These are phyloP conservation scores for Exsudoporus frostii DNA, from an alignment of 768 basidiomycete genomes.

Conservation along the genomic window DNA sequence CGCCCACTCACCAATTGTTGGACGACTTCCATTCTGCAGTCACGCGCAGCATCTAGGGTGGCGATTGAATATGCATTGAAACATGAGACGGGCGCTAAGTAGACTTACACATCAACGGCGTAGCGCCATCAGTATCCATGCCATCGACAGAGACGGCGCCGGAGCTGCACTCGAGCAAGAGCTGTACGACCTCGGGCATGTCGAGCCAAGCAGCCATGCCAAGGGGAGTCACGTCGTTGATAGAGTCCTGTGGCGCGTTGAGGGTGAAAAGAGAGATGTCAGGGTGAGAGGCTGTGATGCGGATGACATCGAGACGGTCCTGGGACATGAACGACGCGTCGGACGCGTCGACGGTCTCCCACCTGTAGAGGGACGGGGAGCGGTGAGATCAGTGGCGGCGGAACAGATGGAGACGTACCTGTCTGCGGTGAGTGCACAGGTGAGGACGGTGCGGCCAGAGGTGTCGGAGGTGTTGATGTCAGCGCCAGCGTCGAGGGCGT, in stretches of 20 bases:
- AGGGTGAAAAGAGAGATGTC: conserved; percentile 65
- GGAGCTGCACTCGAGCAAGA: conserved; percentile 60
- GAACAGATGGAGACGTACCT: conserved; percentile 42
- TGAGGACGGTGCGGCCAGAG: conserved; percentile 58
- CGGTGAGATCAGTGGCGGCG: conserved; percentile 6
- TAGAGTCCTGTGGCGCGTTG: conserved; percentile 67
- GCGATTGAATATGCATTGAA: neutral
- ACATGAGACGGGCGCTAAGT: conserved; percentile 1
- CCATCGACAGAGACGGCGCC: conserved; percentile 69
- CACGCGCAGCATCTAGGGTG: conserved; percentile 67
- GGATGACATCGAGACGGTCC: conserved; percentile 56
- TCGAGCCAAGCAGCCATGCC: conserved; percentile 80
- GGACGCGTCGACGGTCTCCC: conserved; percentile 66
- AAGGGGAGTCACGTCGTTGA: conserved; percentile 73
- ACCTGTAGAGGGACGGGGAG: conserved; percentile 39
- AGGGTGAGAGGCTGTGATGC: conserved; percentile 50
- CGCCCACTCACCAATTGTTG: conserved; percentile 52
- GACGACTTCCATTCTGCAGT: conserved; percentile 67
- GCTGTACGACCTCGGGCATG: conserved; percentile 52
- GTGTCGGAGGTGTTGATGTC: conserved; percentile 66
- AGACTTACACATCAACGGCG: conserved; percentile 78
- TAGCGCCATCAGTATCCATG: conserved; percentile 71
- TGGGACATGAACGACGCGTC: conserved; percentile 65
- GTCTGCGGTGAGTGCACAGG: conserved; percentile 70
- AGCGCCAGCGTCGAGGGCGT: conserved; percentile 55